phyloP scores from a whole-genome alignment of 768 basidiomycete species.

The Leccinum variicolor region DNA sequence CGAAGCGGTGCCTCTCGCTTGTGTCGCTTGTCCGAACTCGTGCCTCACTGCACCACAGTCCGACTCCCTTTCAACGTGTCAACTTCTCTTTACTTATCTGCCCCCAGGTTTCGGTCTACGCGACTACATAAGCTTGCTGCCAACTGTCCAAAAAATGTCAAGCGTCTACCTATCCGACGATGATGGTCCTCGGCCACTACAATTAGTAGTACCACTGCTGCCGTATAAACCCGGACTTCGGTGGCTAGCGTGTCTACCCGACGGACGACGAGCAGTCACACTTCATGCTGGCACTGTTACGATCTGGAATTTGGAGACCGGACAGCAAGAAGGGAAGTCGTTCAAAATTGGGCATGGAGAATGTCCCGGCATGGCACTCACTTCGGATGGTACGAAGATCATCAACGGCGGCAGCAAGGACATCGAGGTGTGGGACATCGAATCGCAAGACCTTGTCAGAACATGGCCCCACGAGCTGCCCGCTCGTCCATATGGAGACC shows the following conservation, averaged over 20 bases:
- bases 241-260: constrained; percentile 4
- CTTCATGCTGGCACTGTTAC: not conserved
- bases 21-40: too few relatives aligned
- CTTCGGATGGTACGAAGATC: not conserved
- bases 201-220: too few relatives aligned
- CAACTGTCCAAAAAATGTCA: too few relatives aligned
- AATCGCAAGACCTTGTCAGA: not conserved
- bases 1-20: too few relatives aligned
- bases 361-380: not conserved
- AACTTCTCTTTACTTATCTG: too few relatives aligned
- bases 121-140: too few relatives aligned
- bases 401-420: not conserved
- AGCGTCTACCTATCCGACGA: too few relatives aligned
- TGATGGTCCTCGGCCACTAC: too few relatives aligned
- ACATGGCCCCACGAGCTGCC: not conserved
- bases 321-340: not conserved
- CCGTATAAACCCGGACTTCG: too few relatives aligned
- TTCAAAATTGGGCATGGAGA: not conserved
- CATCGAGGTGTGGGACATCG: not conserved
- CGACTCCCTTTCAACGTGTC: too few relatives aligned
- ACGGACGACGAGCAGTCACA: constrained; percentile 2
- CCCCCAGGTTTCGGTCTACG: too few relatives aligned
- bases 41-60: too few relatives aligned
- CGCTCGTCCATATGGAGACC: not conserved
- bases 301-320: constrained; percentile 3